These are phyloP conservation scores for Pleurozium schreberi DNA, from an alignment of 225 moss, liverwort and hornwort species.

Conservation along the genomic window DNA sequence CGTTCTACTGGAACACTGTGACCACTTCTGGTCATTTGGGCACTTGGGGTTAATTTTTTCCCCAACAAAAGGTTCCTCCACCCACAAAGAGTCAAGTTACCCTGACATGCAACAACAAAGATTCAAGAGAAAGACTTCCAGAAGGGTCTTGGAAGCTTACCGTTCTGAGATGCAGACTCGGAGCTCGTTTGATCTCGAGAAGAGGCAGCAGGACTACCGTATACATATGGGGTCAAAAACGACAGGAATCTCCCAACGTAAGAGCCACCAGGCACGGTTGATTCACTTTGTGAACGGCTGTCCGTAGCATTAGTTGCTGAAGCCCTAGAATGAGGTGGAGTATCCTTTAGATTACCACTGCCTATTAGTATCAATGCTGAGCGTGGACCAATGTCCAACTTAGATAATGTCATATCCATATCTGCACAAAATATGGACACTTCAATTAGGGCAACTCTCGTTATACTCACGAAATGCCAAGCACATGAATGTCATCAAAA, in stretches of 20 bases:
- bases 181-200: conserved; percentile 9
- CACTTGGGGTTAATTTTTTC: not conserved
- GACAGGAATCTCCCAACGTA: conserved; percentile 42
- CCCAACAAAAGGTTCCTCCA: not conserved
- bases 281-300: conserved; percentile 9
- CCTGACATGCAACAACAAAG: not conserved
- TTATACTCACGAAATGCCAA: not conserved
- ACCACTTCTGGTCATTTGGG: not conserved
- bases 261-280: conserved; percentile 17
- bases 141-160: not conserved
- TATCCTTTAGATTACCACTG: conserved; percentile 20
- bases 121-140: not conserved
- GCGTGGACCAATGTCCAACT: conserved; percentile 62
- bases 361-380: conserved; percentile 48
- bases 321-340: conserved; percentile 17
- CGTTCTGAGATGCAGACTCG: conserved; percentile 8
- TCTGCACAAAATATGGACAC: conserved; percentile 21
- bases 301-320: conserved; percentile 4
- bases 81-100: not conserved
- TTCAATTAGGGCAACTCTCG: not conserved
- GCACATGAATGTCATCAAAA: not conserved
- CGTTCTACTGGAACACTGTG: not conserved
- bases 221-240: conserved; percentile 52
- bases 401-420: conserved; percentile 27
- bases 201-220: conserved; percentile 17